phyloP scores from a whole-genome alignment of 305 asterid species.

The Solanum hybrid region DNA sequence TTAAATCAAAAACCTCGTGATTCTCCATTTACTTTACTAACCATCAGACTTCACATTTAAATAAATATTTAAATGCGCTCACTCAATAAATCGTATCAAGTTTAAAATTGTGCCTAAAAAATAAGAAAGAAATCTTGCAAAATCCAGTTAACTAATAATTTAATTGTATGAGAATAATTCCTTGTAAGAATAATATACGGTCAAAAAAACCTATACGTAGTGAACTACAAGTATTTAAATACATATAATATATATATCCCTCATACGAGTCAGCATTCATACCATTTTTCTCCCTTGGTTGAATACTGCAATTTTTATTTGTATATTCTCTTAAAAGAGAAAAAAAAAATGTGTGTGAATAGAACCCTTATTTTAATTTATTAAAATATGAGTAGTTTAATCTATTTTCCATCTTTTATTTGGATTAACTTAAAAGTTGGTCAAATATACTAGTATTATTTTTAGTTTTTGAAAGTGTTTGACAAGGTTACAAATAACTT shows the following conservation, averaged over 20 bases:
- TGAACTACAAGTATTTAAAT: background rate
- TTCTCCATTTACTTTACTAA: background rate
- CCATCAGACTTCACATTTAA: background rate
- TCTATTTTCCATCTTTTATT: background rate
- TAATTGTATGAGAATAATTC: background rate
- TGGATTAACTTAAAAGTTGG: too few species aligned
- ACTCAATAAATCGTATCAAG: background rate
- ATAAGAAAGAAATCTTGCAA: background rate
- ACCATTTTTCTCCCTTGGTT: background rate
- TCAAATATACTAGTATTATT: too few species aligned
- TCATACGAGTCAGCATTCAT: background rate
- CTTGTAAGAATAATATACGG: background rate
- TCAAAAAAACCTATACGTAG: background rate
- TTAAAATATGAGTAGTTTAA: background rate
- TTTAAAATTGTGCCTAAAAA: background rate
- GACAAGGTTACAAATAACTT: background rate
- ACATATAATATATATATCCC: background rate
- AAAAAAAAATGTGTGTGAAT: background rate
- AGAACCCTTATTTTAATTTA: background rate
- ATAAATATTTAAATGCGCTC: background rate
- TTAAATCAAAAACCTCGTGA: background rate
- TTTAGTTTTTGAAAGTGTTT: too few species aligned
- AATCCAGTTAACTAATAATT: background rate
- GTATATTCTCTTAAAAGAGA: background rate
- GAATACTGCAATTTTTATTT: background rate